Evolutionary conservation across 169 alveolate species (phyloP).

Genomic region (Plasmodium cynomolgi): DNA sequence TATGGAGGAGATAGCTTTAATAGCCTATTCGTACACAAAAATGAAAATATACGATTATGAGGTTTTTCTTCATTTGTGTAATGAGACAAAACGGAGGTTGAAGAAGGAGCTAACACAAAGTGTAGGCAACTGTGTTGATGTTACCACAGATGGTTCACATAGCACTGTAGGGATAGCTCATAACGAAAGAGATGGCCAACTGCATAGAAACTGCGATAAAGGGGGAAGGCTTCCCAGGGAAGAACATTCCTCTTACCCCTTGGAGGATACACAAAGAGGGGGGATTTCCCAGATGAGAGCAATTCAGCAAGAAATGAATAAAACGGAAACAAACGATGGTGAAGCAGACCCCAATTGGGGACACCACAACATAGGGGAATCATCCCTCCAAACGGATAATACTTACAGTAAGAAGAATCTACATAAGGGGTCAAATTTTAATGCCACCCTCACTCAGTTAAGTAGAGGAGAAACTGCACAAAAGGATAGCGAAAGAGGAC

Average conservation of each 20-base stretch:
- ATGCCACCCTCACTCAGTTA: neutral
- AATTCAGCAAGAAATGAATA: neutral
- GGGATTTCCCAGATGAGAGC: neutral
- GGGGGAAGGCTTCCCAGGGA: neutral
- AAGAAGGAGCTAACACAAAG: slow-evolving; percentile 1
- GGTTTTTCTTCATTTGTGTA: slow-evolving; percentile 74
- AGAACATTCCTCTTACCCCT: neutral
- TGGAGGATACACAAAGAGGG: neutral
- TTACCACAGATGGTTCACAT: neutral
- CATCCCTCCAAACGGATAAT: neutral
- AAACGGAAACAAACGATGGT: neutral
- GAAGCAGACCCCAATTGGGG: neutral
- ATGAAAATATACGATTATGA: slow-evolving; percentile 71
- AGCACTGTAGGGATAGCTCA: neutral
- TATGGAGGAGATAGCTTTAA: slow-evolving; percentile 44
- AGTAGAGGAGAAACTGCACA: neutral
- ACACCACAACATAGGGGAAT: neutral
- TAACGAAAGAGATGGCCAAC: neutral
- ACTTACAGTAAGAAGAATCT: neutral
- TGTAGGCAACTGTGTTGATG: neutral
- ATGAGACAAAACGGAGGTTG: slow-evolving; percentile 53
- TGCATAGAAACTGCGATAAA: neutral
- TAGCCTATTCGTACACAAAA: slow-evolving; percentile 75
- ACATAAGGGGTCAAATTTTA: neutral
- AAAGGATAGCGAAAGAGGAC: neutral